Evolutionary conservation across 306 rosid genomes (phyloP).

Genomic region (Cajanus cajan): DNA sequence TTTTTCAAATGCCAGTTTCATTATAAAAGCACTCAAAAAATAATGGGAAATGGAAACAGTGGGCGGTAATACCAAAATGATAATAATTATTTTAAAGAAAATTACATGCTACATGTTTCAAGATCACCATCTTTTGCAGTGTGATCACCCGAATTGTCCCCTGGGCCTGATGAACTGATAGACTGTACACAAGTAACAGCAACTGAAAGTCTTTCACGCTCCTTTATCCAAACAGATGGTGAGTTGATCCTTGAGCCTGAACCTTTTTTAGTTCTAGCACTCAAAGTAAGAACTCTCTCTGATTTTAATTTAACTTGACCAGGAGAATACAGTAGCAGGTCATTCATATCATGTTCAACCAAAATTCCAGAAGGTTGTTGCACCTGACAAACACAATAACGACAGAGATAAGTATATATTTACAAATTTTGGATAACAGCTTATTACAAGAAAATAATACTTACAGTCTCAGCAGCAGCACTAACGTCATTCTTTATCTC

Average conservation of each 20-base stretch:
- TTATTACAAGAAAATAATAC: conserved; percentile 29
- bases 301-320: conserved; percentile 49
- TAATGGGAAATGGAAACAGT: not conserved
- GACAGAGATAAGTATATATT: not conserved
- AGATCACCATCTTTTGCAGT: conserved; percentile 40
- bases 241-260: conserved; percentile 45
- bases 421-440: not conserved
- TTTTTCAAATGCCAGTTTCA: not conserved
- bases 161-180: conserved; percentile 44
- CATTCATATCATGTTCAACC: conserved; percentile 61
- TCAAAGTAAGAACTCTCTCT: conserved; percentile 35
- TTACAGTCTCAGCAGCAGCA: conserved; percentile 47
- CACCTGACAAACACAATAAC: conserved; percentile 40
- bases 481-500: conserved; percentile 33
- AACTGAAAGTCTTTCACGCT: conserved; percentile 44
- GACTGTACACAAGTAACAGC: conserved; percentile 46
- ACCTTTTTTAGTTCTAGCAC: conserved; percentile 46
- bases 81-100: conserved; percentile 9
- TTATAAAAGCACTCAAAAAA: not conserved
- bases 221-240: conserved; percentile 51
- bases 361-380: conserved; percentile 57
- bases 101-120: conserved; percentile 70
- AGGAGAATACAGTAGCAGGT: conserved; percentile 55
- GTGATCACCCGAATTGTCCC: conserved; percentile 43
- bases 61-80: not conserved